These are phyloP conservation scores for Fusarium praegraminearum DNA, from an alignment of 2,329 filamentous ascomycete genomes.

Conservation along the genomic window DNA sequence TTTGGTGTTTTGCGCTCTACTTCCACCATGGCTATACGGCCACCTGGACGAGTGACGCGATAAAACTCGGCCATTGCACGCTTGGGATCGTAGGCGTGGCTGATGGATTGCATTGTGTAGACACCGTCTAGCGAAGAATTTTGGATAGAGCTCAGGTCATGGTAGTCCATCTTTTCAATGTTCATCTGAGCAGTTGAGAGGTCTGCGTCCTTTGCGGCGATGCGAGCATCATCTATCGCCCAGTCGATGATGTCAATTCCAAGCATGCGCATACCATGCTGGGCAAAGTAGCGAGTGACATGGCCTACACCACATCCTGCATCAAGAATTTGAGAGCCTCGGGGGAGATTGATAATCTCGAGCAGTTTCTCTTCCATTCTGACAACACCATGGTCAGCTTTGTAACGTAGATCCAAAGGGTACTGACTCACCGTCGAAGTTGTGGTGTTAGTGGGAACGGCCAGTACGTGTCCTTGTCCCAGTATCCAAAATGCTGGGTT, in stretches of 20 bases:
- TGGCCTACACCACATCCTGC: conserved; percentile 9
- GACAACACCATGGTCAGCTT: neutral
- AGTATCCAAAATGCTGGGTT: conserved; percentile 9
- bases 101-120: conserved; percentile 2
- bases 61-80: neutral
- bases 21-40: neutral
- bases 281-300: neutral
- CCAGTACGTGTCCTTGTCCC: conserved; percentile 5
- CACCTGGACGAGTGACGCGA: neutral
- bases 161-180: neutral
- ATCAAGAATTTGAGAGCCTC: neutral
- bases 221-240: neutral
- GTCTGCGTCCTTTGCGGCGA: neutral
- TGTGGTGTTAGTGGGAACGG: conserved; percentile 2
- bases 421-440: neutral
- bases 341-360: neutral
- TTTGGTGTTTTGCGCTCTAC: conserved; percentile 2
- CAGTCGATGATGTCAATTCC: conserved; percentile 1
- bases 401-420: accelerated
- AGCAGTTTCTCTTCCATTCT: conserved; percentile 3
- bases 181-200: neutral
- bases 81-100: neutral
- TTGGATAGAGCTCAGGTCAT: neutral
- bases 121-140: neutral
- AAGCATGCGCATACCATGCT: neutral